Evolutionary conservation across 805 yeast species (phyloP).

Genomic region (Lipomyces sp.): DNA sequence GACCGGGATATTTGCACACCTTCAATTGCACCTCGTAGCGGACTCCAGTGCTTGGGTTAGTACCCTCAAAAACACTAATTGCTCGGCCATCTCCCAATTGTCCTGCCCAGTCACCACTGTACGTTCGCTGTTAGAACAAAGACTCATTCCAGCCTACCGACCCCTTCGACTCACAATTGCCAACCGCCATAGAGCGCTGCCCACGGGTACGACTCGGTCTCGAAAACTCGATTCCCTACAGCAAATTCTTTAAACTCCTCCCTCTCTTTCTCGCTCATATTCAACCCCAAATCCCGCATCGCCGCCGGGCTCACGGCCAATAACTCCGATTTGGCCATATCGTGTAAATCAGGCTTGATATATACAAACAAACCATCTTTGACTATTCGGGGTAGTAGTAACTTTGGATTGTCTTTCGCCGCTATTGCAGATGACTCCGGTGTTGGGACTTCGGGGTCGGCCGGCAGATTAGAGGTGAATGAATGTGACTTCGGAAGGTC

Average conservation of each 20-base stretch:
- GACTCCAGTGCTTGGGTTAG: constrained; percentile 50
- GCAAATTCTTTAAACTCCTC: constrained; percentile 59
- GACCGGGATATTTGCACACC: constrained; percentile 8
- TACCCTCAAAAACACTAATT: constrained; percentile 73
- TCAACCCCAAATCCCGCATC: constrained; percentile 63
- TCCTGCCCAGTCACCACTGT: constrained; percentile 86
- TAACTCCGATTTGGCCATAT: constrained; percentile 51
- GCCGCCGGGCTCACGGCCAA: constrained; percentile 66
- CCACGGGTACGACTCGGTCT: constrained; percentile 65
- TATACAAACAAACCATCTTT: constrained; percentile 72
- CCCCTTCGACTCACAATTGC: constrained; percentile 58
- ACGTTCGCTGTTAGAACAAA: neutral
- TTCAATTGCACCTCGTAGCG: constrained; percentile 73
- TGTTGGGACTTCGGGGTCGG: constrained; percentile 49
- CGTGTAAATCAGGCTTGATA: constrained; percentile 62
- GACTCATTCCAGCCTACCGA: neutral
- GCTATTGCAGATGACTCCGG: constrained; percentile 44
- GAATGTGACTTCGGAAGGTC: constrained; percentile 41
- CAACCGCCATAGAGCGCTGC: constrained; percentile 94
- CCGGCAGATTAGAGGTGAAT: constrained; percentile 46
- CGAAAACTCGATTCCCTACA: constrained; percentile 60
- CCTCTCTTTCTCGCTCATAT: constrained; percentile 48
- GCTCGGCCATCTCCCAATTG: constrained; percentile 97
- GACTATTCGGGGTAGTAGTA: constrained; percentile 59
- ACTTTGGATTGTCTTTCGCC: constrained; percentile 36